Evolutionary conservation across 1,284 basidiomycete genomes (phyloP), one percentile per base, ranked within the genome.

Genomic region (Xerocomus minutiporus): DNA sequence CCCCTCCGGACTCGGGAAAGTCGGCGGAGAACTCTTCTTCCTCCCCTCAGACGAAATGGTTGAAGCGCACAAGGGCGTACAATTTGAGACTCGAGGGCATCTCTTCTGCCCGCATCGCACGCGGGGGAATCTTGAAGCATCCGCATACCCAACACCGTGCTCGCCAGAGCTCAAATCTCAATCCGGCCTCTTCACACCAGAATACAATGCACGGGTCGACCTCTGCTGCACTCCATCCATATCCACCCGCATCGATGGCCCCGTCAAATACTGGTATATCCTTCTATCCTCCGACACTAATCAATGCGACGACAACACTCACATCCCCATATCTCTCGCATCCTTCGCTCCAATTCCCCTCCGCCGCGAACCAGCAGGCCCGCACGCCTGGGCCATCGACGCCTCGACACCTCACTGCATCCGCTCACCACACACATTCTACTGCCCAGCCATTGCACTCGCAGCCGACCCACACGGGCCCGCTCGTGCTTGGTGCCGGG

Each of bases 61-160:
- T 70, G 39, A 69, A 69, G 57, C 71, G 78, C 59, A 80, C 80
- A 64, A 75, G 76, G 59, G 72, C 70, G 31, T 76, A 75, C 62
- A 72, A 73, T 52, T 67, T 80, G 52, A 75, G 67, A 59, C 68
- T 79, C 48, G 76, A 77, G 41, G 75, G 77, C 36, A 68, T 79
- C 51, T 65, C 71, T 36, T 59, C 69, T n/a, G 42, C 62, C 1
- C 63, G 68, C 5, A 43, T 53, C 41, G 57, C 49, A 15, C 65
- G 66, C 8, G 61, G 65, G 38, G 65, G 69, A 1, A 55, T 71
- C 49, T 48, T 45, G 5, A 68, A 70, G 54, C 63, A 64, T 38
- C 47, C 44, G 4, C 55, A 61, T 25, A 54, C 53, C 11, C 63
- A 62, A 31, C 66, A 66, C 20, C 67, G 64, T 43, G 62, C 67